Conservation (phyloP, 768 basidiomycete species). For the Cytidiella melzeri region DNA sequence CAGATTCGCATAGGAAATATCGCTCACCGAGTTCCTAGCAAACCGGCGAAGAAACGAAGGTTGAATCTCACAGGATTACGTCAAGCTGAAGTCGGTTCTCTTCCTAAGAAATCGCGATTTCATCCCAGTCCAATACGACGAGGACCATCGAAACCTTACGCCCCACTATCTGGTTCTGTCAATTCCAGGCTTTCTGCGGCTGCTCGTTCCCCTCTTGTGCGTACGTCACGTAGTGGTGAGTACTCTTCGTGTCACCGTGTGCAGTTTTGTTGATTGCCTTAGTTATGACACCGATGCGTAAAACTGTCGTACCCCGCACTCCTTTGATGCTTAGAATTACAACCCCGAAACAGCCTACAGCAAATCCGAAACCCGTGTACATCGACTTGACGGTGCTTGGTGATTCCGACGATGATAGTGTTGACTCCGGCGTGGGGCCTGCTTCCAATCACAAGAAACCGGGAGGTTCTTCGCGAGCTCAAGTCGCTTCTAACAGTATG, state of each 20-base stretch:
- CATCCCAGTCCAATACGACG: neutral
- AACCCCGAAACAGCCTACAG: constrained; percentile 11
- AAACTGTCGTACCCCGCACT: neutral
- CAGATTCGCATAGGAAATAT: no score
- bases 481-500: no score
- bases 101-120: neutral
- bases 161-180: neutral
- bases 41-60: no score
- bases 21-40: no score
- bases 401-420: neutral
- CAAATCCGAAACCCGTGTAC: neutral
- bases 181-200: neutral
- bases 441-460: neutral
- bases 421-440: neutral
- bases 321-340: constrained; percentile 5
- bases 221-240: neutral
- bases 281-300: neutral
- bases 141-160: no score
- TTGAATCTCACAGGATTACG: no score
- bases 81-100: neutral
- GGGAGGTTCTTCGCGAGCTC: no score
- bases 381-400: constrained; percentile 9
- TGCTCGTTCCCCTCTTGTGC: neutral
- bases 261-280: no score
- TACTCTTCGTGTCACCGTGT: neutral